Evolutionary conservation across 1,139 yeast genomes (phyloP), one percentile per base, ranked within the genome.

Genomic region (Blastobotrys ciferrii): DNA sequence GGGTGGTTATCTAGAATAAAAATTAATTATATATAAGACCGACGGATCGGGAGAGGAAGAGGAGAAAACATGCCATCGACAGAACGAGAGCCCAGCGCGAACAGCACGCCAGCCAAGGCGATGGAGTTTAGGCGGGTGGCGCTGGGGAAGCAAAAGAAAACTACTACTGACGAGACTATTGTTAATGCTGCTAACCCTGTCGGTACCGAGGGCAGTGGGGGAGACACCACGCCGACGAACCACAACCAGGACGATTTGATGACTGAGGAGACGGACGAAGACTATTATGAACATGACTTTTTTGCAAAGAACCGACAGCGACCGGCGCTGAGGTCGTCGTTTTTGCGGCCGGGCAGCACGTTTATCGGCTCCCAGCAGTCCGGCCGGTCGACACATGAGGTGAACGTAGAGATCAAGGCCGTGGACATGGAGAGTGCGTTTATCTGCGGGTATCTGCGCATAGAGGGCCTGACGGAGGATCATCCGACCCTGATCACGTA

Each of bases 401-500:
- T 87, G 17, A 71, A 76, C 43, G 89, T 87, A n/a, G 86, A 80
- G 56, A 71, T 87, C 56, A 80, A 84, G 63, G 77, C 78, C 31
- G 86, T 86, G 18, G 91, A 87, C 64, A 69, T 86, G 58, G 68
- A 67, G 25, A 74, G 75, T 52, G 80, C 86, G 1, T 74, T 77
- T 42, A 66, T 89, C 17, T 80, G 89, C 31, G 98, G 97, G 4
- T 85, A 83, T 58, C 71, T 91, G 45, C 83, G 84, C 52, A 91
- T 91, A 50, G 77, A 82, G 51, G 95, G 95, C 2, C 73, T 91
- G 45, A 87, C 96, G 0, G 82, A 79, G 50, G 76, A 80, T 42
- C 80, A 85, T 56, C 91, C 95, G 1, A 82, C 83, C 55, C 82
- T 91, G 53, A 80, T 87, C 12, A 91, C 97, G 0, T 89, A 84